These are phyloP conservation scores for Calonectria crousiana DNA, from an alignment of 2,329 filamentous ascomycete genomes.

Conservation along the genomic window DNA sequence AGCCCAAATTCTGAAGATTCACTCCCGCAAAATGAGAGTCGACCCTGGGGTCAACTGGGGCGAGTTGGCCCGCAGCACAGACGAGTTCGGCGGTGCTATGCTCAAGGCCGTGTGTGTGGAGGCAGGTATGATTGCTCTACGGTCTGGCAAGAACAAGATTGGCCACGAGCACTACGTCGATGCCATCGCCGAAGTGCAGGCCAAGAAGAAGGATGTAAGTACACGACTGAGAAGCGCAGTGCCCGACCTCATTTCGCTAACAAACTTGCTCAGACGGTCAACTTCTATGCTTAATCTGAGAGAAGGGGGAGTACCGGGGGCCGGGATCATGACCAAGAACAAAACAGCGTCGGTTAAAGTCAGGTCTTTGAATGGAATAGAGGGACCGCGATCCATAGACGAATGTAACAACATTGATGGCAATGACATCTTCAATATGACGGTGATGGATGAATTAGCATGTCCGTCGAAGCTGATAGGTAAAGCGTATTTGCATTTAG, in stretches of 20 bases:
- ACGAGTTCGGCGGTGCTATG: conserved; percentile 98
- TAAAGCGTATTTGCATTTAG: not conserved
- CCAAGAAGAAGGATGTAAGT: conserved; percentile 91
- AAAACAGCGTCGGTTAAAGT: conserved; percentile 15
- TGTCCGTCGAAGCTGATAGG: not conserved
- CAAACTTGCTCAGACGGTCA: conserved; percentile 61
- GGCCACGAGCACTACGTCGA: conserved; percentile 99
- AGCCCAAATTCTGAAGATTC: conserved; percentile 96
- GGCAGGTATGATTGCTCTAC: conserved; percentile 97
- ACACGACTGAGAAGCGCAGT: not conserved
- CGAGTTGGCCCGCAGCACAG: conserved; percentile 94
- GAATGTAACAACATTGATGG: conserved; percentile 44
- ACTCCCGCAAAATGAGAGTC: conserved; percentile 98
- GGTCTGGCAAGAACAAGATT: conserved; percentile 95
- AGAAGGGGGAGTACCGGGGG: not conserved
- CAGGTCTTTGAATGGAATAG: conserved; percentile 34
- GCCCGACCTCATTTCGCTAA: conserved; percentile 27
- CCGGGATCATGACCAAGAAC: conserved; percentile 15
- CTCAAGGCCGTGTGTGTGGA: conserved; percentile 99
- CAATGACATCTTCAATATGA: conserved; percentile 17
- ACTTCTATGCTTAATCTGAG: conserved; percentile 62
- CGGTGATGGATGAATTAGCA: conserved; percentile 9
- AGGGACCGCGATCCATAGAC: conserved; percentile 39
- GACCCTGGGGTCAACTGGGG: conserved; percentile 95
- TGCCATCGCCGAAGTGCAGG: conserved; percentile 95